Evolutionary conservation across 2,329 filamentous ascomycete species (phyloP).

Genomic region (Fusarium nisikadoi): DNA sequence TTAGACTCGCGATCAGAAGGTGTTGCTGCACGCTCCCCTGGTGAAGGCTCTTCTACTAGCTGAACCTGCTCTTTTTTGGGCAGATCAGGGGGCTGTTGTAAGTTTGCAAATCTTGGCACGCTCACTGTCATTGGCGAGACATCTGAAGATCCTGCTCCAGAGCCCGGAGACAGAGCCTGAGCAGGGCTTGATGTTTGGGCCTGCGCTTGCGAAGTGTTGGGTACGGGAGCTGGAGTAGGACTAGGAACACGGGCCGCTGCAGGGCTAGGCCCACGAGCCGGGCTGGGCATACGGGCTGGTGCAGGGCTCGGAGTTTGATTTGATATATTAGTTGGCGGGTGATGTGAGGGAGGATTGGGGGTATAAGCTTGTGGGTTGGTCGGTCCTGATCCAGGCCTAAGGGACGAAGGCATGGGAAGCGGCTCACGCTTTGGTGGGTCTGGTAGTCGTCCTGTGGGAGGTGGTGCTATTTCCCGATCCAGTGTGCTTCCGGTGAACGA

Average conservation of each 20-base stretch:
- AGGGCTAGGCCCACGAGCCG: background rate
- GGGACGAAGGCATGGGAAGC: slow-evolving; percentile 28
- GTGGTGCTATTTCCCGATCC: slow-evolving; percentile 46
- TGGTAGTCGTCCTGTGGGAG: slow-evolving; percentile 29
- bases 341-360: background rate
- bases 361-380: background rate
- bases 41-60: slow-evolving; percentile 15
- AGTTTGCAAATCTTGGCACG: slow-evolving; percentile 26
- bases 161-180: slow-evolving; percentile 9
- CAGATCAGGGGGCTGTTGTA: slow-evolving; percentile 39
- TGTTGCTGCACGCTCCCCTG: slow-evolving; percentile 31
- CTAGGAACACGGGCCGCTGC: slow-evolving; percentile 9
- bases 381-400: slow-evolving; percentile 21
- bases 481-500: slow-evolving; percentile 48
- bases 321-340: background rate
- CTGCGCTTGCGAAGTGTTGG: slow-evolving; percentile 6
- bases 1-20: slow-evolving; percentile 23
- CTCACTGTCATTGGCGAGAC: slow-evolving; percentile 43
- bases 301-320: background rate
- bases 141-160: slow-evolving; percentile 33
- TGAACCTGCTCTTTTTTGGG: slow-evolving; percentile 7
- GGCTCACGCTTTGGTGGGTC: slow-evolving; percentile 36
- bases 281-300: no score
- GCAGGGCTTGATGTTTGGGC: background rate
- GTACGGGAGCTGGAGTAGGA: slow-evolving; percentile 1